Conservation (phyloP, 1,284 basidiomycete genomes). For the Microbotryum lychnidis-dioicae region DNA sequence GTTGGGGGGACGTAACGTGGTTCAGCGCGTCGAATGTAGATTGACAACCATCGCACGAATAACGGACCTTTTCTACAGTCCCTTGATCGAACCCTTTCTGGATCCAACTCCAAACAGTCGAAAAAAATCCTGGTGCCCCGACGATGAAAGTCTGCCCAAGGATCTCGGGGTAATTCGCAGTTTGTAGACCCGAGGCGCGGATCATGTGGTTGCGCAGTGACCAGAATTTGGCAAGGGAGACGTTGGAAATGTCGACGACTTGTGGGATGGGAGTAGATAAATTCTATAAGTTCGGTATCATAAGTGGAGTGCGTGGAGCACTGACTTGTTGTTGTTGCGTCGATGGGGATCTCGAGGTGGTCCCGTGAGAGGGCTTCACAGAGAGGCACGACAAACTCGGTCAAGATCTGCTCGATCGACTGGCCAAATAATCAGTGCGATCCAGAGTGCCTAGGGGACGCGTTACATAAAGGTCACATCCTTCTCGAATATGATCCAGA, state of each 20-base stretch:
- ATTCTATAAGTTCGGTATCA: too few relatives aligned
- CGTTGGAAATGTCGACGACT: conserved; percentile 58
- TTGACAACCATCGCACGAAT: too few relatives aligned
- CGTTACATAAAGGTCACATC: background rate
- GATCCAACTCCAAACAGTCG: conserved; percentile 57
- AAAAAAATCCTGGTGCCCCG: conserved; percentile 61
- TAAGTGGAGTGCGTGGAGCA: background rate
- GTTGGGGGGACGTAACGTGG: too few relatives aligned
- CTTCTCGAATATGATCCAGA: background rate
- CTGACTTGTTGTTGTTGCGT: conserved; percentile 54
- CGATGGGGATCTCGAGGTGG: conserved; percentile 50
- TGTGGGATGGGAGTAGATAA: background rate
- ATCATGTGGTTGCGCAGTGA: conserved; percentile 54
- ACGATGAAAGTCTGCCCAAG: conserved; percentile 49
- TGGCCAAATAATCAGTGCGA: conserved; percentile 46
- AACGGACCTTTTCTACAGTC: conserved; percentile 16
- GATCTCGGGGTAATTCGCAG: conserved; percentile 65
- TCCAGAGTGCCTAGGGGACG: conserved; percentile 14
- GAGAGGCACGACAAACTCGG: conserved; percentile 54
- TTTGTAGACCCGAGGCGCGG: conserved; percentile 61
- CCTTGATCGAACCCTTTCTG: conserved; percentile 46
- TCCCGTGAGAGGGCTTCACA: conserved; percentile 46
- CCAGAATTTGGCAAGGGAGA: conserved; percentile 55
- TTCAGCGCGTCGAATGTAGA: too few relatives aligned
- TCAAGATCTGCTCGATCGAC: conserved; percentile 53